Evolutionary conservation across 306 rosid genomes (phyloP), one percentile per base, ranked within the genome.

Genomic region (Medicago arabica): DNA sequence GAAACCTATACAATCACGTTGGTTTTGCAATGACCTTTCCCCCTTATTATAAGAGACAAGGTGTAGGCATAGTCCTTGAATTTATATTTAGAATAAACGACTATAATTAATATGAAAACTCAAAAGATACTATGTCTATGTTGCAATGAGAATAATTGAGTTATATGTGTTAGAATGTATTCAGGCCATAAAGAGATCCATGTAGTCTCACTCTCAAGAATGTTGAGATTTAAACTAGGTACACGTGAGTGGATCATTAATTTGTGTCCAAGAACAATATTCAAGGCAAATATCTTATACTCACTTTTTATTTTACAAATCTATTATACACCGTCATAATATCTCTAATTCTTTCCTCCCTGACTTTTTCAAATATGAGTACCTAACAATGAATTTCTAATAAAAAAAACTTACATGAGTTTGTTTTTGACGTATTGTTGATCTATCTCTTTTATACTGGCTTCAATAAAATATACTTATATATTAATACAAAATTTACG

Each of bases 1-100:
- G 65, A 59, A 59, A 59, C 17, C 65, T 59, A 59, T 59, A 14
- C 65, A 59, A 59, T 13, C 65, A 55, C 13, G 61, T 59, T 59
- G 40, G 40, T 25, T 13, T 12, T 59, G 65, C 65, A 4, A 59
- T 13, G 65, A 4, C 17, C 12, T 55, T 55, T 55, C 61, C 31
- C 25, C 61, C 61, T 19, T 28, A 28, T 55, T 19, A 19, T 55
- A 55, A 55, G 61, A 55, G 25, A 55, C 61, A 55, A 55, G 7
- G 61, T 55, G 28, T 54, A 54, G 60, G 14, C 18, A 3, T 54
- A 54, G 58, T 51, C 23, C 58, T 18, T 55, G 34, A 55, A 23
- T 19, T 55, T 55, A 55, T 18, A 8, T 55, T 8, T 51, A 2
- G 11, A 53, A 17, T 53, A 53, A 53, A 53, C 17, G 11, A 53